Base-by-base conservation (phyloP, 495 filamentous ascomycete species). In the Penicillium fimorum region DNA sequence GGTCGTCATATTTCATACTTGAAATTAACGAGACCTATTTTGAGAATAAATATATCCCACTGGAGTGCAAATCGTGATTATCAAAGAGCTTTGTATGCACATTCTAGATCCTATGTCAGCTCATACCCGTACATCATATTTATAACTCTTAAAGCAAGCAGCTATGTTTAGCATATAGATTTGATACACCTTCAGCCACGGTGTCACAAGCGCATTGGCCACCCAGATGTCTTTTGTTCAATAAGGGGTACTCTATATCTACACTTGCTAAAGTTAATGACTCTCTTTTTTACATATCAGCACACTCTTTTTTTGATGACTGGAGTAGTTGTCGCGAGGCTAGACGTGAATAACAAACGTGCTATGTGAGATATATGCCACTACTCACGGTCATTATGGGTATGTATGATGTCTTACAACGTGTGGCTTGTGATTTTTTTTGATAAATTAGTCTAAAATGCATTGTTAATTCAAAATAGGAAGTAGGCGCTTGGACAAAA, bases 111-210 rank as follows among this genome's bases (percentile, higher is more conserved):
- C 2, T 9, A 38, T 8, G 0, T 7, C n/a, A 2, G 35, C n/a
- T 3, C 4, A 8, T 43, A 13, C 6, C 18, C 25, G 37, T 25
- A 33, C 18, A 25, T 20, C 20, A 27, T 9, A 4, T 27, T 51
- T 27, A 41, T 17, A 4, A 5, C 48, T 18, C 35, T 22, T 29
- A 29, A 9, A 4, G 22, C 24, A 51, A 30, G 24, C 18, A 51
- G 48, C 24, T 12, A 40, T 40, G 12, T 6, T 22, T 40, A 13
- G 10, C n/a, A 41, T 41, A 35, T 27, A 51, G 37, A 27, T 15
- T 51, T 51, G 32, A 51, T 51, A 40, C 33, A 37, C 33, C 9
- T 27, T 29, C 48, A 51, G 48, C 48, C 48, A 38, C 32, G 24
- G 48, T 51, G 20, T 51, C 10, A 51, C 48, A 51, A 30, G 35